Percentiles rank a stretch among this genome's conserved stretches.
Evolutionary conservation across 371 early-diverging fungal species (phyloP).

Genomic region (Mucor velutinosus): DNA sequence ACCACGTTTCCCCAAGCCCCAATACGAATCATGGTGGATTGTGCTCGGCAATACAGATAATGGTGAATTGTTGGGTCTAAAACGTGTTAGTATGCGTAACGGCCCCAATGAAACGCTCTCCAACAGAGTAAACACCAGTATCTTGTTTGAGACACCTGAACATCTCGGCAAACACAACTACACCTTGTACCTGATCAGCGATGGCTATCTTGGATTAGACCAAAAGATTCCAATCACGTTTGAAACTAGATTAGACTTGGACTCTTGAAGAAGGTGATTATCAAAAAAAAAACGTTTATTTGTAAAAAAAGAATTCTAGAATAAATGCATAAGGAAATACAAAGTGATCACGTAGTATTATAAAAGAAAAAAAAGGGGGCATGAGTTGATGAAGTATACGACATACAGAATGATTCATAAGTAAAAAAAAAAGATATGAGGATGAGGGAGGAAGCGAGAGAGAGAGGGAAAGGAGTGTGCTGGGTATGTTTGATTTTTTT

Average conservation of each 20-base stretch:
- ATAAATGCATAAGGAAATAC: conserved; percentile 5
- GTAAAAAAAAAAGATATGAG: conserved; percentile 2
- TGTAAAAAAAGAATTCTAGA: background rate
- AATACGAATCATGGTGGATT: conserved; percentile 92
- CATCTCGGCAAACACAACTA: conserved; percentile 64
- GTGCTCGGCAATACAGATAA: conserved; percentile 69
- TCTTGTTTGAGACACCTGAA: conserved; percentile 71
- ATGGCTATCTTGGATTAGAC: conserved; percentile 86
- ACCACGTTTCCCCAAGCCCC: conserved; percentile 86
- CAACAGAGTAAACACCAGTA: conserved; percentile 41
- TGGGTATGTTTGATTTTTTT: conserved; percentile 14
- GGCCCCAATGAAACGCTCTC: conserved; percentile 51
- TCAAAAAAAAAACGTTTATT: conserved; percentile 1
- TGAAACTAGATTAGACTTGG: conserved; percentile 42
- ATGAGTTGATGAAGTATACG: conserved; percentile 17
- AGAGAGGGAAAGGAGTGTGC: background rate
- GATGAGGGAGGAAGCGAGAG: conserved; percentile 7
- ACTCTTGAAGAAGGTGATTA: background rate
- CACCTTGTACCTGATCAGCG: conserved; percentile 67
- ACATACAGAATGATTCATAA: conserved; percentile 20
- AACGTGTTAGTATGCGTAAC: conserved; percentile 73
- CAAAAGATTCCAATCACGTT: conserved; percentile 59
- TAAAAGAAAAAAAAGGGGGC: background rate
- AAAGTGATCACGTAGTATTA: conserved; percentile 1
- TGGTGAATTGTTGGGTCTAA: conserved; percentile 76